phyloP scores from a whole-genome alignment of 2,329 filamentous ascomycete species.

The Cytospora mali region DNA sequence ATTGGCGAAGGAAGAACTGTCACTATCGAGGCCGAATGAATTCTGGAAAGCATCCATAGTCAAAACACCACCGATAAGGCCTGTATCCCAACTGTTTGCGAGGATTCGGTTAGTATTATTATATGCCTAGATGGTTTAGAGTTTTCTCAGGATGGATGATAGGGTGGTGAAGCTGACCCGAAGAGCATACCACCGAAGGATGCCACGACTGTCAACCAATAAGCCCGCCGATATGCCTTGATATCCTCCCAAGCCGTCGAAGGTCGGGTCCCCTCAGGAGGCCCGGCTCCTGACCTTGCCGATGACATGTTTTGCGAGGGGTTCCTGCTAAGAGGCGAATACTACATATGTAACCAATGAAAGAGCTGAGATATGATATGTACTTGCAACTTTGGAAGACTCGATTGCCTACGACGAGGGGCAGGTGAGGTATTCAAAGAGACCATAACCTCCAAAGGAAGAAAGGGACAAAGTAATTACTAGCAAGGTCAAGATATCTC shows the following conservation, averaged over 20 bases:
- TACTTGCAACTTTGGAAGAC: neutral
- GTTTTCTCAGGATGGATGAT: too few relatives aligned
- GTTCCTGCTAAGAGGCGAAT: neutral
- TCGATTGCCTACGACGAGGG: neutral
- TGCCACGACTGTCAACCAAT: slow-evolving; percentile 25
- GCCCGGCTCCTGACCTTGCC: neutral
- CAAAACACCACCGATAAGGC: slow-evolving; percentile 27
- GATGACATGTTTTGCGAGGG: slow-evolving; percentile 6
- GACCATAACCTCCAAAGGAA: neutral
- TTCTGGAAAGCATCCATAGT: slow-evolving; percentile 28
- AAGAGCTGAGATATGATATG: neutral
- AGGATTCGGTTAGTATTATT: neutral
- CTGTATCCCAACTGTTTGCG: slow-evolving; percentile 23
- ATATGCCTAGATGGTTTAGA: too few relatives aligned
- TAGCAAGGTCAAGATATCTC: too few relatives aligned
- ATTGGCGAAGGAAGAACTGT: slow-evolving; percentile 23
- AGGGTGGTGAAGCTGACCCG: slow-evolving; percentile 7
- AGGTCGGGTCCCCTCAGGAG: slow-evolving; percentile 2
- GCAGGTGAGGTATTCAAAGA: neutral
- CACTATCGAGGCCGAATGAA: slow-evolving; percentile 24
- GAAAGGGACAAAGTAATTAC: too few relatives aligned
- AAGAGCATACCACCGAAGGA: slow-evolving; percentile 28
- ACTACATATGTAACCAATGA: neutral
- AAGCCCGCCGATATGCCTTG: slow-evolving; percentile 18
- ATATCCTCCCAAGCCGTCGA: slow-evolving; percentile 23